Conservation (phyloP, 495 filamentous ascomycete genomes). For the Tetracladium marchalianum region DNA sequence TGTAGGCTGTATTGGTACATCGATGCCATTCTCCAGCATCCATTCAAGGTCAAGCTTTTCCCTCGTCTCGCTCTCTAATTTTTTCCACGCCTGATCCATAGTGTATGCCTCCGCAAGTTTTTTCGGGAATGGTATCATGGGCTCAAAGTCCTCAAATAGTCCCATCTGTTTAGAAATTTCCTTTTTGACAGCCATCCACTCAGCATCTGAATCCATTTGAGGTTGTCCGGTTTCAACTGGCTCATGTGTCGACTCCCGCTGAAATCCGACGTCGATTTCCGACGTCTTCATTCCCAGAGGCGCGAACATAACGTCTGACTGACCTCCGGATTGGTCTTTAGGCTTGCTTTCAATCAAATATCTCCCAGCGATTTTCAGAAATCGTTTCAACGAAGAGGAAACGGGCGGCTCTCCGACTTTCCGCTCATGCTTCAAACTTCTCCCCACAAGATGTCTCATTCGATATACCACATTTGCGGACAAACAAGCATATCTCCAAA, state of each 20-base stretch:
- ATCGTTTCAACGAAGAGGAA: too few relatives aligned
- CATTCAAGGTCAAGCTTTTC: neutral
- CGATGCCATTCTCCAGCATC: neutral
- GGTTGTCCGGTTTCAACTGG: too few relatives aligned
- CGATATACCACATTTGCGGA: neutral
- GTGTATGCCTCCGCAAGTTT: constrained; percentile 3
- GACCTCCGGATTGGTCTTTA: too few relatives aligned
- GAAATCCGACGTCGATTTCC: too few relatives aligned
- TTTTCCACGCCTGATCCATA: constrained; percentile 2
- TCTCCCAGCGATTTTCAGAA: too few relatives aligned
- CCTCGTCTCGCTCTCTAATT: neutral
- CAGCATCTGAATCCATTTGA: too few relatives aligned
- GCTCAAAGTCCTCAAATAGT: neutral
- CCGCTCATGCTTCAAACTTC: constrained; percentile 1
- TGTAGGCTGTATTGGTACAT: neutral
- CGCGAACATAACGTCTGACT: too few relatives aligned
- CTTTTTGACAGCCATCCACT: too few relatives aligned
- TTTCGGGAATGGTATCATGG: constrained; percentile 2
- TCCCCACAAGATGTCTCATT: constrained; percentile 4
- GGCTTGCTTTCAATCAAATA: too few relatives aligned
- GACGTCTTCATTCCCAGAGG: too few relatives aligned
- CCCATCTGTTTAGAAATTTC: neutral
- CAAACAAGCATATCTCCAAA: constrained; percentile 19
- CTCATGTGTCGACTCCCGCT: too few relatives aligned
- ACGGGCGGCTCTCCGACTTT: too few relatives aligned